Conservation (phyloP, 1,284 basidiomycete species). For the Neonothopanus nambi region DNA sequence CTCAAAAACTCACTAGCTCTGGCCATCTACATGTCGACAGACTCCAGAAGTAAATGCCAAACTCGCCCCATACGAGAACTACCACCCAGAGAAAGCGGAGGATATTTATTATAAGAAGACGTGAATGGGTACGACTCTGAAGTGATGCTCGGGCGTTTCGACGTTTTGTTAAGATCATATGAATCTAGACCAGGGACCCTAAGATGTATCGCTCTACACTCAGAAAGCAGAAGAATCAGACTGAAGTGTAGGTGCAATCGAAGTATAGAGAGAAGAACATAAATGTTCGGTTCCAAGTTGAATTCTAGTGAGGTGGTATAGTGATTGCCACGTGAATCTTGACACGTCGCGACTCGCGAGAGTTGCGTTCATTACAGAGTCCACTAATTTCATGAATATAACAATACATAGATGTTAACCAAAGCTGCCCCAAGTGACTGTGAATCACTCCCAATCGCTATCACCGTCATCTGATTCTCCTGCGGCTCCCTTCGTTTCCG, state of each 20-base stretch:
- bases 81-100: slow-evolving; percentile 61
- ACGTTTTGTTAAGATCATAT: slow-evolving; percentile 8
- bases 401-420: not conserved
- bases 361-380: no score
- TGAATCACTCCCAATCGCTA: slow-evolving; percentile 70
- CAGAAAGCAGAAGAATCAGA: no score
- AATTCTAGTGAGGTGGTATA: no score
- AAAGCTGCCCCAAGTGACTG: no score
- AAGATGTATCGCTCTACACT: no score
- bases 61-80: slow-evolving; percentile 49
- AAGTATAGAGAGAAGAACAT: no score
- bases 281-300: no score
- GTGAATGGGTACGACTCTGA: slow-evolving; percentile 29
- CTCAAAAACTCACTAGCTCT: slow-evolving; percentile 21
- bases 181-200: no score
- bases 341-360: no score
- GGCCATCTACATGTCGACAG: slow-evolving; percentile 58
- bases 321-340: no score
- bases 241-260: no score
- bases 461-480: slow-evolving; percentile 44
- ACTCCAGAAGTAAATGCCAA: slow-evolving; percentile 44
- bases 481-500: slow-evolving; percentile 22
- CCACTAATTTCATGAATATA: no score
- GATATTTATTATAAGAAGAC: slow-evolving; percentile 36
- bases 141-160: slow-evolving; percentile 7